Conservation (phyloP, 2,329 filamentous ascomycete genomes). For the Aspergillus sp. region DNA sequence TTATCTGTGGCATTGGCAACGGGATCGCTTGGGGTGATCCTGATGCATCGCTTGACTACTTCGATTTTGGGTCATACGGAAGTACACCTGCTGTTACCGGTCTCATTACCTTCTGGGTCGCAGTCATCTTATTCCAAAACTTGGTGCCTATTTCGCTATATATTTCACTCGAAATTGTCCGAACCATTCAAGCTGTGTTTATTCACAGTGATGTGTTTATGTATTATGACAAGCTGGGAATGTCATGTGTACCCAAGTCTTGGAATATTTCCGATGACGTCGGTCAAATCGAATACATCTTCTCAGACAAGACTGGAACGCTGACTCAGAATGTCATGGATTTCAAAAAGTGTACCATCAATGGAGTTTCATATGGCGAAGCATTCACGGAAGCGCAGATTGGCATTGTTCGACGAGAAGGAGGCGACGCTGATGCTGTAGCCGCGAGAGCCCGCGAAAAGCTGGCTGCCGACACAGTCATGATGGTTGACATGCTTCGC, state of each 20-base stretch:
- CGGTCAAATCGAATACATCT: constrained; percentile 98
- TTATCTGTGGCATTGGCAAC: constrained; percentile 80
- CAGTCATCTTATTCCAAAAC: constrained; percentile 94
- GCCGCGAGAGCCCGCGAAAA: constrained; percentile 69
- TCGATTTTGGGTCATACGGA: constrained; percentile 84
- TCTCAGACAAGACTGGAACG: constrained; percentile 91
- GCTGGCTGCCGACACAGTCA: constrained; percentile 74
- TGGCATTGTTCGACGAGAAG: constrained; percentile 90
- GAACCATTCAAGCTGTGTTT: constrained; percentile 90
- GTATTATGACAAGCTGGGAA: constrained; percentile 94
- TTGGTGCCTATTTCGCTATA: constrained; percentile 98
- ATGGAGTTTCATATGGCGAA: constrained; percentile 94
- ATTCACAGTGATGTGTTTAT: constrained; percentile 95
- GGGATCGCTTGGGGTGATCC: constrained; percentile 76
- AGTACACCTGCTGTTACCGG: constrained; percentile 74
- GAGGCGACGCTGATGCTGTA: constrained; percentile 82
- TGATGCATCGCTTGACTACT: constrained; percentile 74
- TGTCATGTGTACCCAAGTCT: constrained; percentile 93
- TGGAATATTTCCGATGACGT: constrained; percentile 99
- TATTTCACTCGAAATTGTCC: constrained; percentile 94
- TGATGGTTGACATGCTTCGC: constrained; percentile 71
- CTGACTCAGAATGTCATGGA: constrained; percentile 96
- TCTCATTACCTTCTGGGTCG: constrained; percentile 96
- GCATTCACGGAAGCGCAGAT: constrained; percentile 97
- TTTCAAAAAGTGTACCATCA: constrained; percentile 97